Conservation (phyloP, 2,329 filamentous ascomycete species). For the Aspergillus neotritici region DNA sequence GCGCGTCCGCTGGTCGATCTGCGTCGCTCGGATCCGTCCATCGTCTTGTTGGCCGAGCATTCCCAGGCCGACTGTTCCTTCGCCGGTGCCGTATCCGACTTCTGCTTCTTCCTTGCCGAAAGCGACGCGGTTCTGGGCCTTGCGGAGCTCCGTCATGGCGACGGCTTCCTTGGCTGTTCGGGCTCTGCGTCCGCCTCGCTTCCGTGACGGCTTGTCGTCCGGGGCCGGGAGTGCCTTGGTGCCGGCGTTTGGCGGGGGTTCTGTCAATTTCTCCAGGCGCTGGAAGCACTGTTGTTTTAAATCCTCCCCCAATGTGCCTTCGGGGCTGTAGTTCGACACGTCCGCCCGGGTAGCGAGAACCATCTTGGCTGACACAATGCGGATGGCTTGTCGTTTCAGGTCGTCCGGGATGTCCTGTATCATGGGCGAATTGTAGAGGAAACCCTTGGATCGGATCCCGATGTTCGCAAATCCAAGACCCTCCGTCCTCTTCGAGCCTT, state of each 20-base stretch:
- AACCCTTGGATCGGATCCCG: slow-evolving; percentile 84
- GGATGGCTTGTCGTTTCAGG: slow-evolving; percentile 86
- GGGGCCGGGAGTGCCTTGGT: slow-evolving; percentile 80
- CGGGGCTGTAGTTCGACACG: slow-evolving; percentile 70
- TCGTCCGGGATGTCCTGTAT: slow-evolving; percentile 80
- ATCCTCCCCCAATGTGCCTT: slow-evolving; percentile 76
- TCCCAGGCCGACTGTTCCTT: slow-evolving; percentile 79
- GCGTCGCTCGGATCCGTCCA: slow-evolving; percentile 78
- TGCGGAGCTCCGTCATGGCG: slow-evolving; percentile 92
- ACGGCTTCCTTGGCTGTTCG: slow-evolving; percentile 94
- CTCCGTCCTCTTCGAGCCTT: slow-evolving; percentile 82
- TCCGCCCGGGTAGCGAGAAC: slow-evolving; percentile 91
- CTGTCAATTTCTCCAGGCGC: slow-evolving; percentile 85
- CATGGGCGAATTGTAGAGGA: slow-evolving; percentile 85
- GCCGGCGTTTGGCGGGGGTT: slow-evolving; percentile 84
- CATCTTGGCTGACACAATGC: slow-evolving; percentile 88
- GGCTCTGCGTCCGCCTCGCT: slow-evolving; percentile 83
- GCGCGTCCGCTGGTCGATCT: slow-evolving; percentile 87
- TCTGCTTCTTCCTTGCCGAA: slow-evolving; percentile 96
- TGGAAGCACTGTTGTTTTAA: slow-evolving; percentile 77
- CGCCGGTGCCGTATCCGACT: slow-evolving; percentile 81
- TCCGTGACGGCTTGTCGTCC: slow-evolving; percentile 89
- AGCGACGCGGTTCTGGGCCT: slow-evolving; percentile 91
- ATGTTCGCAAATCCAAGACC: slow-evolving; percentile 83
- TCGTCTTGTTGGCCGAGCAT: slow-evolving; percentile 91